Evolutionary conservation across 768 basidiomycete species (phyloP).

Genomic region (Boletus pseudopeckii): DNA sequence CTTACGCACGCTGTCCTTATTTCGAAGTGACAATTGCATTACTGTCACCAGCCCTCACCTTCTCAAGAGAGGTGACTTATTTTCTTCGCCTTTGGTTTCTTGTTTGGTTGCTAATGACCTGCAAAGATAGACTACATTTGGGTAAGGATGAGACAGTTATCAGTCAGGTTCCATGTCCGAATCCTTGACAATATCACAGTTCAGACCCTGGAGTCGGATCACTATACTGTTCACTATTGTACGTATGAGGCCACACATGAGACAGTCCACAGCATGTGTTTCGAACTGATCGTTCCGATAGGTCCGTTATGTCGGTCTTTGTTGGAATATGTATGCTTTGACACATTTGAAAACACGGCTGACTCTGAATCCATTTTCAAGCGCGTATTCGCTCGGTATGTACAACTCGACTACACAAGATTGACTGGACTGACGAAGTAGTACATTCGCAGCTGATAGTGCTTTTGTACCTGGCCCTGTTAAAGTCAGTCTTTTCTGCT

Average conservation of each 20-base stretch:
- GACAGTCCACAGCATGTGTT: background rate
- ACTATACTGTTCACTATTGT: conserved; percentile 8
- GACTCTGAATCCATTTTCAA: background rate
- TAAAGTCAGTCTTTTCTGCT: background rate
- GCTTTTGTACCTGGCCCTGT: conserved; percentile 4
- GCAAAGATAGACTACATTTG: conserved; percentile 12
- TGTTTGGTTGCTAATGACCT: background rate
- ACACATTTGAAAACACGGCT: background rate
- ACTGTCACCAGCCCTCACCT: conserved; percentile 7
- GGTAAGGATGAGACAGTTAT: background rate
- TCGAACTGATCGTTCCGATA: background rate
- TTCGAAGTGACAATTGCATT: background rate
- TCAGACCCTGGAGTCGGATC: conserved; percentile 3
- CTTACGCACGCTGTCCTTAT: background rate
- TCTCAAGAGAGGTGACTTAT: conserved; percentile 9
- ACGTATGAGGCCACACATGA: background rate
- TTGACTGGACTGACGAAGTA: background rate
- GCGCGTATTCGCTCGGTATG: conserved; percentile 3
- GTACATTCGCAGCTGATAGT: background rate
- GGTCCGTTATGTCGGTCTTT: conserved; percentile 11
- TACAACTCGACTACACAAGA: background rate
- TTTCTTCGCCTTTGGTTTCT: no score
- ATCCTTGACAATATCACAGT: background rate
- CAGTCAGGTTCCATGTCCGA: no score
- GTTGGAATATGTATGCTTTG: conserved; percentile 3